phyloP scores from a whole-genome alignment of 192 early-diverging fungal genomes.

The Phlyctochytrium bullatum region DNA sequence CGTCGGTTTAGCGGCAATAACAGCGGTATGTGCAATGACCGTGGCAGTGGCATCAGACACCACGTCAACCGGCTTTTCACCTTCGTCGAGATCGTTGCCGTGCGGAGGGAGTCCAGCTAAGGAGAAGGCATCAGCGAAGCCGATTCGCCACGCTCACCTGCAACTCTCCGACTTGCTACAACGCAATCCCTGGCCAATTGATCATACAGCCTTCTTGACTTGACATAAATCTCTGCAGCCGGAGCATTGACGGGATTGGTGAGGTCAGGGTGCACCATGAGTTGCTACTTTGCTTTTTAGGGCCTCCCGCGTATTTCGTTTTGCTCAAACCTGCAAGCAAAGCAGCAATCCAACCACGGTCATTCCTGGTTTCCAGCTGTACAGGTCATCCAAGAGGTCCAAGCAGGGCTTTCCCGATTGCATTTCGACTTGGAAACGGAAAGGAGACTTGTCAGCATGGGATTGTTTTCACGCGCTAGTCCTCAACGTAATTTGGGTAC shows the following conservation, averaged over 20 bases:
- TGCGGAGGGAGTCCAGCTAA: conserved; percentile 8
- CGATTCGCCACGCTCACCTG: conserved; percentile 7
- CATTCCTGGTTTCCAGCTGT: conserved; percentile 38
- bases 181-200: conserved; percentile 52
- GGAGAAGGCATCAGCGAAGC: conserved; percentile 11
- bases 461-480: too few species aligned
- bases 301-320: neutral
- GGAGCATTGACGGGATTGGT: conserved; percentile 41
- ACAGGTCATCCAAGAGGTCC: conserved; percentile 32
- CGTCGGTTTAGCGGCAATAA: too few species aligned
- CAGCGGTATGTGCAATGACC: too few species aligned
- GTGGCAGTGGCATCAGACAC: too few species aligned
- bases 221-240: conserved; percentile 41
- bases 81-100: neutral
- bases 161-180: conserved; percentile 42
- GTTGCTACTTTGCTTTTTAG: conserved; percentile 10
- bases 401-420: conserved; percentile 40
- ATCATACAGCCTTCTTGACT: conserved; percentile 42
- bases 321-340: conserved; percentile 35
- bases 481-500: too few species aligned
- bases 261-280: conserved; percentile 44
- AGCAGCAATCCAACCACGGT: conserved; percentile 30
- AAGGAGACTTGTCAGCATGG: too few species aligned
- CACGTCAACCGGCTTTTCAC: conserved; percentile 11
- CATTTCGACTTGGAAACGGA: conserved; percentile 36